Evolutionary conservation across 2,329 filamentous ascomycete genomes (phyloP).

Genomic region (Neophaeococcomyces mojaviensis): DNA sequence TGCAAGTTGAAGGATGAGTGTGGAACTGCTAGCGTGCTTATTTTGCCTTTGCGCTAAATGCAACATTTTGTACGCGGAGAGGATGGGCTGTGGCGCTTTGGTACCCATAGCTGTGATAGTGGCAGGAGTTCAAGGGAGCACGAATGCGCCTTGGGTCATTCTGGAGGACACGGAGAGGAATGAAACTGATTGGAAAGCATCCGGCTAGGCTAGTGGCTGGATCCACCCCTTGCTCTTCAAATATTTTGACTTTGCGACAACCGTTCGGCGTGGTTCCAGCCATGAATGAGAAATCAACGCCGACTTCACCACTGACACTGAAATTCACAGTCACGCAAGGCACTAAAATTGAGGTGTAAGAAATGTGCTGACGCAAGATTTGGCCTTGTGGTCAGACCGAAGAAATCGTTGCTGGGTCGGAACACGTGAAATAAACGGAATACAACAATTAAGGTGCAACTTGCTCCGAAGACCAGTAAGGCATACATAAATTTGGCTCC

Average conservation of each 20-base stretch:
- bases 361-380: conserved; percentile 3
- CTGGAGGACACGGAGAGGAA: too few species aligned
- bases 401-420: too few species aligned
- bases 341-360: conserved; percentile 1
- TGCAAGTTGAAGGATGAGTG: too few species aligned
- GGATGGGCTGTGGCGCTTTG: neutral
- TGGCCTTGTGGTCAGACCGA: neutral
- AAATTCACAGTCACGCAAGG: conserved; percentile 8
- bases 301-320: conserved; percentile 8
- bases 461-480: too few species aligned
- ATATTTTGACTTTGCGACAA: neutral
- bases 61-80: too few species aligned
- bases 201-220: conserved; percentile 2
- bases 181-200: too few species aligned
- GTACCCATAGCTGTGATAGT: neutral
- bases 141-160: too few species aligned
- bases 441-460: too few species aligned
- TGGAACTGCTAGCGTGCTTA: too few species aligned
- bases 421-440: too few species aligned
- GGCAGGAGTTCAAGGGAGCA: neutral
- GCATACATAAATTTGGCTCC: too few species aligned
- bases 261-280: conserved; percentile 7
- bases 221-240: conserved; percentile 5
- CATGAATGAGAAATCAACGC: neutral
- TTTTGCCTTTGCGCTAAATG: too few species aligned